Base-by-base conservation (phyloP, 2,329 filamentous ascomycete species). In the Atkinsonella hypoxylon region DNA sequence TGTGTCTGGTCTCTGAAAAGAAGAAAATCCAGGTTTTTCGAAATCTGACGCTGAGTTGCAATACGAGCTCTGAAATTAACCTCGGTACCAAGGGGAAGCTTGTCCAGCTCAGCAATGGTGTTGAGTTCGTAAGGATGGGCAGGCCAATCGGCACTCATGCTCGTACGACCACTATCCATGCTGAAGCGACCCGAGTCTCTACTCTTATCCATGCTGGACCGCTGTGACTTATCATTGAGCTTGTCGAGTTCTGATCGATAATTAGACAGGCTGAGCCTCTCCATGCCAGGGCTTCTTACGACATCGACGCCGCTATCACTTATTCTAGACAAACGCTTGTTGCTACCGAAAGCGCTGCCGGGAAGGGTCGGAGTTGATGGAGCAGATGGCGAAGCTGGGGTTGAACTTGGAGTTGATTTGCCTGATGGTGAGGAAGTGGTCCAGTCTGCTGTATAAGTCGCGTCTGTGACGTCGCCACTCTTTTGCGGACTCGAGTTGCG, bases 1-100 rank as follows among this genome's bases (percentile, higher is more conserved):
- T 79, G 76, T 12, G 86, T 82, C 68, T 90, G 85, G 67, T 95
- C 88, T 50, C 90, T 83, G 62, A 95, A 85, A 52, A 95, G 78
- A 42, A 95, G 71, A 66, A 95, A 95, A 59, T 89, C 87, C 34
- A 95, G 74, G 57, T 86, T 84, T 58, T 87, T 78, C 62, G 88
- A 91, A 70, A 95, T 78, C 58, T 85, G 84, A 45, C 90, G 82
- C 52, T 93, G 76, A 51, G 89, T 87, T 55, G 68, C 61, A 40
- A 69, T 69, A 45, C 68, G 65, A 38, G 68, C 70, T 51, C 69
- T 63, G 53, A 72, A 71, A 48, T 65, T 69, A 46, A 72, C 66
- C 46, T 68, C 64, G 17, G 65, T 67, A 42, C 67, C 69, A 11
- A 68, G 50, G 13, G 67, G 66, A 13, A 69, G 55, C 38, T 53